These are phyloP conservation scores for Hyphochytrium catenoides DNA, from an alignment of 352 stramenopile species.

Conservation along the genomic window DNA sequence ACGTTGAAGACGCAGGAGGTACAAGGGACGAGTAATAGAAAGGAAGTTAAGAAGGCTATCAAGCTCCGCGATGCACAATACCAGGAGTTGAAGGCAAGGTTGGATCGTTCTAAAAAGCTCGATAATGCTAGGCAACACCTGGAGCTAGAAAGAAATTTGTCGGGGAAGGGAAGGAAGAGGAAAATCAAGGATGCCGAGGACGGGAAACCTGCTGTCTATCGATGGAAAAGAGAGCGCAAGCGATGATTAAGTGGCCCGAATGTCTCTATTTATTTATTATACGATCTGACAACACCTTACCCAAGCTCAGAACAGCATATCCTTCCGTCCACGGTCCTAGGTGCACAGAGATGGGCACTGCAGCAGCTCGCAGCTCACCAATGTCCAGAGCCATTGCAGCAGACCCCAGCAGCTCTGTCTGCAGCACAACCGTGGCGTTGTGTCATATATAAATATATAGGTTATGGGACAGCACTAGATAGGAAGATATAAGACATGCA, in stretches of 20 bases:
- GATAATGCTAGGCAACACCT: conserved; percentile 36
- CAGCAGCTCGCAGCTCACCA: no score
- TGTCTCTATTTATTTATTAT: no score
- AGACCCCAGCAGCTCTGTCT: no score
- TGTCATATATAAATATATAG: no score
- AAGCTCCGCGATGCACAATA: conserved; percentile 36
- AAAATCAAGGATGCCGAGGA: conserved; percentile 44
- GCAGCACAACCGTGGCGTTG: no score
- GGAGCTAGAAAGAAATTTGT: conserved; percentile 50
- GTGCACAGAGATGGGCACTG: no score
- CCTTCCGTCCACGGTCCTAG: no score
- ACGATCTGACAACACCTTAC: no score
- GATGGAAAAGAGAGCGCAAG: conserved; percentile 64
- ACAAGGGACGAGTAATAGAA: conserved; percentile 9
- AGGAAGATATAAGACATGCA: no score
- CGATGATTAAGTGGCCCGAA: conserved; percentile 22
- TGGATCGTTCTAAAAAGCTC: conserved; percentile 37
- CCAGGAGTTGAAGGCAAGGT: conserved; percentile 27
- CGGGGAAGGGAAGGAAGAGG: conserved; percentile 47
- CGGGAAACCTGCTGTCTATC: conserved; percentile 44
- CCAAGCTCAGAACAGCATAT: no score
- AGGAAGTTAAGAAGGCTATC: conserved; percentile 24
- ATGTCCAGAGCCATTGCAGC: no score
- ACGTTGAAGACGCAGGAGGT: conserved; percentile 23
- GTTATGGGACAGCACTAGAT: no score